phyloP scores from a whole-genome alignment of 176 grass and related monocot genomes.

The Secale cereale region DNA sequence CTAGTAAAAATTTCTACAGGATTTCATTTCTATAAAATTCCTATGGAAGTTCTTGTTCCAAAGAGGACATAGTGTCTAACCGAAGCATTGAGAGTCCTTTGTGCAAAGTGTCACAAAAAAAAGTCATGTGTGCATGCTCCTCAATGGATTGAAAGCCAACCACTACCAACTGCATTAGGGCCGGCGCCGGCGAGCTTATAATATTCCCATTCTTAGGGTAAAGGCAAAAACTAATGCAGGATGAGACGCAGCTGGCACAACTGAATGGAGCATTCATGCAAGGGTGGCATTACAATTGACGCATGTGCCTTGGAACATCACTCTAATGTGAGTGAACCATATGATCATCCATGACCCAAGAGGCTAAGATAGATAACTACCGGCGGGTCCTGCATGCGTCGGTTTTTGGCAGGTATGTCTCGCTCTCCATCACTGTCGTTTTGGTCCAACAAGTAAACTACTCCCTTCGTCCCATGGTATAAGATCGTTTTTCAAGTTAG shows the following conservation, averaged over 20 bases:
- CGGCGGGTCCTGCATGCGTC: neutral
- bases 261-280: neutral
- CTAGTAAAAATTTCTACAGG: too few species aligned
- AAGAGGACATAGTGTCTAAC: too few species aligned
- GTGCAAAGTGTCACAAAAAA: too few species aligned
- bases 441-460: neutral
- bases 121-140: neutral
- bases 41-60: too few species aligned
- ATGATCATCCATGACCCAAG: constrained; percentile 4
- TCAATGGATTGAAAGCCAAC: neutral
- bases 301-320: neutral
- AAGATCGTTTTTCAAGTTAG: too few species aligned
- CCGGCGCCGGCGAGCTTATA: neutral
- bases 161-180: neutral
- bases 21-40: too few species aligned
- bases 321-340: neutral
- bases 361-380: neutral
- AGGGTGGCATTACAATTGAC: neutral
- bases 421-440: neutral
- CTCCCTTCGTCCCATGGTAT: too few species aligned
- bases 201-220: neutral
- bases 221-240: neutral
- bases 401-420: neutral
- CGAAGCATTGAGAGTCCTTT: too few species aligned
- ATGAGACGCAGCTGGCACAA: neutral